Evolutionary conservation across 2,329 filamentous ascomycete genomes (phyloP), one percentile per base, ranked within the genome.

Genomic region (Penicillium sp.): DNA sequence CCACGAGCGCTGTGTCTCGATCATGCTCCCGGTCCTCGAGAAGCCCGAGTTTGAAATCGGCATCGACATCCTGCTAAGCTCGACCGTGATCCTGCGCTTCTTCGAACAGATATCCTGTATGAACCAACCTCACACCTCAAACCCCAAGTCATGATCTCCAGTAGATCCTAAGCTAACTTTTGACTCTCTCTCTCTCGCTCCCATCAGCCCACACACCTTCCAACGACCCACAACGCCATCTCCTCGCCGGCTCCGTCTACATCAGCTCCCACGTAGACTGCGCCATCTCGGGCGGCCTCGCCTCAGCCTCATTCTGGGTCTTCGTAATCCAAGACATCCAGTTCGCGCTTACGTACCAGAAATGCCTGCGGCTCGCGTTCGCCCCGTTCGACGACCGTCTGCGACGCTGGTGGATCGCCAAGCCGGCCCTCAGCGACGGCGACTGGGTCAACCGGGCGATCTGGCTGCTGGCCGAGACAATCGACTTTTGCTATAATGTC

Each of bases 321-420:
- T 75, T 73, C 49, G 71, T 75, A 3, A 71, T 73, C 61, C 73
- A 75, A 54, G 73, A 75, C 56, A 73, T 75, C 20, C 72, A 74
- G 43, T 73, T 72, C 58, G 71, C 71, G 5, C 61, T 75, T 51
- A 70, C 69, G 11, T 71, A 70, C 54, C 71, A 69, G 20, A 73
- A 70, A 58, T 69, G 72, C 41, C 65, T 75, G 11, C 69, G 73
- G 28, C 55, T 75, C 15, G 67, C 68, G 6, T 67, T 73, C 48
- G 69, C 67, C 10, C 69, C 72, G 2, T 74, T 75, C 47, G 70
- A 71, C 50, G 68, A 72, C 41, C 70, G 63, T 11, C 65, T 75
- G 1, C 69, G 65, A 12, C 65, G 55, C 1, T 67, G 66, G 62
- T 75, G 73, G 73, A 58, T 61, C 45, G 54, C 68, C 8, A 67